Percentiles rank a stretch among this genome's conserved stretches.
Evolutionary conservation across 129 eudicot species (phyloP).

Genomic region (Saposhnikovia divaricata): DNA sequence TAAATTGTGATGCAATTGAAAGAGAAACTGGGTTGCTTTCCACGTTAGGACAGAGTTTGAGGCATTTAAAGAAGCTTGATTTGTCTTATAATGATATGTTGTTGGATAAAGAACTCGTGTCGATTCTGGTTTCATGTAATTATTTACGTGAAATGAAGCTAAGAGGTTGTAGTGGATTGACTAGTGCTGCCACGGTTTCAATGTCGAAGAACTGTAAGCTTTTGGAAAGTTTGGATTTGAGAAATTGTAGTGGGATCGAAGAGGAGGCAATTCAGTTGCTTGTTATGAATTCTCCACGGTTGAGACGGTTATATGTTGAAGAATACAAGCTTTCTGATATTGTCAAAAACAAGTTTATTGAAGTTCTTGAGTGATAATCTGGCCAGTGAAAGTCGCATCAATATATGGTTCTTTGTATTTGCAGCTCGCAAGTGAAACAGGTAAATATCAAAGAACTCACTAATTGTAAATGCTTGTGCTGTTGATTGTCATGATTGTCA

Average conservation of each 20-base stretch:
- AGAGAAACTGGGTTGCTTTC: slow-evolving; percentile 47
- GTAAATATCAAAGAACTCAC: slow-evolving; percentile 10
- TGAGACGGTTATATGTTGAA: slow-evolving; percentile 52
- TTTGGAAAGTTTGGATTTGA: slow-evolving; percentile 50
- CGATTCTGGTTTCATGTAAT: slow-evolving; percentile 53
- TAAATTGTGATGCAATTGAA: slow-evolving; percentile 56
- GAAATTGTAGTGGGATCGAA: slow-evolving; percentile 40
- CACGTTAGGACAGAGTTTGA: slow-evolving; percentile 51
- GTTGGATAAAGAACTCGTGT: slow-evolving; percentile 47
- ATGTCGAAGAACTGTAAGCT: slow-evolving; percentile 49
- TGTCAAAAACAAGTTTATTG: slow-evolving; percentile 37
- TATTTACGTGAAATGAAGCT: slow-evolving; percentile 37
- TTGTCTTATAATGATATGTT: slow-evolving; percentile 55
- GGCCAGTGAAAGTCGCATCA: neutral
- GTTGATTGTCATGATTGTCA: neutral
- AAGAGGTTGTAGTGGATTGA: slow-evolving; percentile 55
- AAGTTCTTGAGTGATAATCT: slow-evolving; percentile 24
- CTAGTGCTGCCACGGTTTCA: slow-evolving; percentile 22
- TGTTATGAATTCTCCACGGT: slow-evolving; percentile 23
- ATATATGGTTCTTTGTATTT: neutral
- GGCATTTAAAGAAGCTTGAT: slow-evolving; percentile 38
- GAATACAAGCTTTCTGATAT: slow-evolving; percentile 40
- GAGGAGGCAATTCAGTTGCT: slow-evolving; percentile 45
- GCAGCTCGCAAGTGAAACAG: slow-evolving; percentile 8
- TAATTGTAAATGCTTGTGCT: slow-evolving; percentile 10